phyloP scores from a whole-genome alignment of 2,329 filamentous ascomycete species.

The Clarireedia hainanense region DNA sequence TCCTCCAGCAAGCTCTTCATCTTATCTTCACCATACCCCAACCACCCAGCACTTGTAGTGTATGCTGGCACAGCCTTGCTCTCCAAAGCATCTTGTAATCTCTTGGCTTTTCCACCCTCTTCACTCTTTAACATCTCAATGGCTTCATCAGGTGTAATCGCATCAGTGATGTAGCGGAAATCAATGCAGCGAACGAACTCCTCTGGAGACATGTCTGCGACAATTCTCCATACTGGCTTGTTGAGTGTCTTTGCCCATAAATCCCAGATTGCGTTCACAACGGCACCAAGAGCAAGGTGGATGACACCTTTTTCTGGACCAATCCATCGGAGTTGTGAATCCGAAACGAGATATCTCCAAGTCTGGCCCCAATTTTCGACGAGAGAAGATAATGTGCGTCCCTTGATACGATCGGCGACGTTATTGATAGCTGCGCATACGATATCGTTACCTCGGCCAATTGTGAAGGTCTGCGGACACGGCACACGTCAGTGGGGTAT shows the following conservation, averaged over 20 bases:
- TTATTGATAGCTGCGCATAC: conserved; percentile 79
- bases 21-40: conserved; percentile 85
- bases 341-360: conserved; percentile 85
- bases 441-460: conserved; percentile 85
- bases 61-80: conserved; percentile 79
- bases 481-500: conserved; percentile 3
- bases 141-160: conserved; percentile 80
- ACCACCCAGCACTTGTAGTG: conserved; percentile 83
- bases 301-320: conserved; percentile 92
- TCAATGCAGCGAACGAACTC: conserved; percentile 85
- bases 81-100: conserved; percentile 65
- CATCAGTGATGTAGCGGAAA: conserved; percentile 91
- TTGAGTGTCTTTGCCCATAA: conserved; percentile 83
- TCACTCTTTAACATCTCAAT: conserved; percentile 59
- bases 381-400: conserved; percentile 68
- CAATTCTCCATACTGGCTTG: conserved; percentile 86
- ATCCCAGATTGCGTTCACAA: conserved; percentile 90
- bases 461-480: conserved; percentile 63
- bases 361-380: conserved; percentile 78
- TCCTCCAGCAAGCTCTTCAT: conserved; percentile 68
- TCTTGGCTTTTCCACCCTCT: conserved; percentile 59
- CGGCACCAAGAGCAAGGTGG: conserved; percentile 80
- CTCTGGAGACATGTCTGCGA: conserved; percentile 83
- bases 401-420: conserved; percentile 67
- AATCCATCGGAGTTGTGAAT: conserved; percentile 88